Conservation (phyloP, 2,329 filamentous ascomycete genomes). For the Cryphonectria nitschkei region DNA sequence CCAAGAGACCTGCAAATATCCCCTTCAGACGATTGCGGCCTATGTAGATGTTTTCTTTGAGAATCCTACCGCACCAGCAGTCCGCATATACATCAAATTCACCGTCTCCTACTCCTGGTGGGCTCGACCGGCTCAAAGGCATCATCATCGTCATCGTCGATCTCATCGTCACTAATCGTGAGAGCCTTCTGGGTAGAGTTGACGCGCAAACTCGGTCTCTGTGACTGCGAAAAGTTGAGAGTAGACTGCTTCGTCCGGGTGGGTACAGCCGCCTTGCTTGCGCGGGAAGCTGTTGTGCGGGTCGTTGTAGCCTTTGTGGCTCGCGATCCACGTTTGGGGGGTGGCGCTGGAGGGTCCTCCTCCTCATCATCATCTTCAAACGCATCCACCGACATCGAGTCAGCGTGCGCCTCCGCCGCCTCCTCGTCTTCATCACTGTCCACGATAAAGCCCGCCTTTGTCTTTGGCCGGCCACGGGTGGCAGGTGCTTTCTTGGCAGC, state of each 20-base stretch:
- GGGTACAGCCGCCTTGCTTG: conserved; percentile 34
- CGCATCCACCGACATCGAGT: conserved; percentile 37
- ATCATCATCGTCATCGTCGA: conserved; percentile 63
- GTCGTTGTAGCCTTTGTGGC: conserved; percentile 31
- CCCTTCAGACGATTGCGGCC: neutral
- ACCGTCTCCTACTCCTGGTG: conserved; percentile 35
- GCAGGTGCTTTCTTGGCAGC: conserved; percentile 50
- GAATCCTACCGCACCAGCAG: no score
- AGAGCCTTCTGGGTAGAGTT: conserved; percentile 52
- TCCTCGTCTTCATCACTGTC: conserved; percentile 46
- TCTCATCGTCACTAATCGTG: conserved; percentile 68
- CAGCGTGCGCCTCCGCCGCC: conserved; percentile 31
- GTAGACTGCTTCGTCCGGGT: conserved; percentile 49
- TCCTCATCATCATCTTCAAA: conserved; percentile 42
- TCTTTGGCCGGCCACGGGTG: conserved; percentile 48
- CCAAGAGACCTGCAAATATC: neutral
- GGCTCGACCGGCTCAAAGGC: conserved; percentile 58
- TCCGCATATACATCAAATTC: no score
- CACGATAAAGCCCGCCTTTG: conserved; percentile 43
- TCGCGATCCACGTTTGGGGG: conserved; percentile 40
- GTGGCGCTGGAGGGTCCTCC: conserved; percentile 40
- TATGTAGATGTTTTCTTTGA: neutral
- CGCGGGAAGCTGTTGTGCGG: conserved; percentile 38
- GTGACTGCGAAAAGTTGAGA: conserved; percentile 52
- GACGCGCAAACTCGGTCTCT: conserved; percentile 34